Evolutionary conservation across 139 green algal genomes (phyloP).

Genomic region (Edaphochlamys debaryana): DNA sequence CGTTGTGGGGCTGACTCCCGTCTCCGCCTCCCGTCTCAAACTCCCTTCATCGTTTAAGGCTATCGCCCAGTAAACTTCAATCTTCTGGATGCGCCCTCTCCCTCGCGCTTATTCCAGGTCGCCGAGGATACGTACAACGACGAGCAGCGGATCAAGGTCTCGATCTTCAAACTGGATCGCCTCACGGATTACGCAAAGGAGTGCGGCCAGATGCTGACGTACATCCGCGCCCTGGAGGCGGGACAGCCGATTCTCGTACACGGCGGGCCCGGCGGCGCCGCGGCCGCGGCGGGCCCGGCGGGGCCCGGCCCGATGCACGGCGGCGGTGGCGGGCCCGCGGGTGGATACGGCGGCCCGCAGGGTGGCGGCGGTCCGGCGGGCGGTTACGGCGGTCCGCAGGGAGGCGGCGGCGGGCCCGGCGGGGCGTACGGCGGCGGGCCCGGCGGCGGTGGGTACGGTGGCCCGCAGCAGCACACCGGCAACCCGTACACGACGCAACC

Average conservation of each 20-base stretch:
- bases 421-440: neutral
- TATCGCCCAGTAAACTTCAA: too few species aligned
- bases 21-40: too few species aligned
- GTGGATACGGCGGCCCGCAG: neutral
- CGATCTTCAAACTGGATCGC: slow-evolving; percentile 46
- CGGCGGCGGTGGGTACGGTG: slow-evolving; percentile 14
- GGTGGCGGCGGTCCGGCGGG: neutral
- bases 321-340: neutral
- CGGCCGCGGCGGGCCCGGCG: neutral
- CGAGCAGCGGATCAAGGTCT: slow-evolving; percentile 82
- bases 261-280: neutral
- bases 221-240: slow-evolving; percentile 27
- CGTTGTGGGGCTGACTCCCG: too few species aligned
- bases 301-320: neutral
- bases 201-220: slow-evolving; percentile 19
- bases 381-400: too few species aligned
- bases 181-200: slow-evolving; percentile 41
- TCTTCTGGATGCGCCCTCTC: too few species aligned
- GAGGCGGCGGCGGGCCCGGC: neutral
- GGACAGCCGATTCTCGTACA: slow-evolving; percentile 7
- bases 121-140: slow-evolving; percentile 91
- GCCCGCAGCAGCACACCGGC: neutral
- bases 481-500: slow-evolving; percentile 26
- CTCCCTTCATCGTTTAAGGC: too few species aligned
- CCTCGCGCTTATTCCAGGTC: too few species aligned